phyloP scores from a whole-genome alignment of 306 rosid genomes.

The Astragalus membranaceus region DNA sequence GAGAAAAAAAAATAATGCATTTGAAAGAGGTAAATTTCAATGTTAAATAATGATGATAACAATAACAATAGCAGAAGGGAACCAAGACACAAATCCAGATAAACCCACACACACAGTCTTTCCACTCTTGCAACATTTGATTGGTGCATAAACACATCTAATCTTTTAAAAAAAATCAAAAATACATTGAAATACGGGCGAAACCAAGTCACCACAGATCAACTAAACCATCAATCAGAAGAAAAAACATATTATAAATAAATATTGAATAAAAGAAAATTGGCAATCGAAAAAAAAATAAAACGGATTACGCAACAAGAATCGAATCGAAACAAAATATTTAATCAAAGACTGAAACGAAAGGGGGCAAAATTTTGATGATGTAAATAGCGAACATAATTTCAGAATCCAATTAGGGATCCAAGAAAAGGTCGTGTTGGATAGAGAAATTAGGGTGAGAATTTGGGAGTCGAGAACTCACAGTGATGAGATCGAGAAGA shows the following conservation, averaged over 20 bases:
- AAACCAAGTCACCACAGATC: constrained; percentile 28
- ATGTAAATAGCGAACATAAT: not conserved
- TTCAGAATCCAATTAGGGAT: constrained; percentile 51
- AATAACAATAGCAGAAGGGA: not conserved
- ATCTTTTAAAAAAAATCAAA: not conserved
- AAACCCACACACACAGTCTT: not conserved
- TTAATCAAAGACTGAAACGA: not conserved
- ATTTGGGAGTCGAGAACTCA: constrained; percentile 36
- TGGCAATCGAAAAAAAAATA: constrained; percentile 18
- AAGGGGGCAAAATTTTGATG: not conserved
- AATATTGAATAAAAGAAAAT: not conserved
- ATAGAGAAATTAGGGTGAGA: constrained; percentile 34
- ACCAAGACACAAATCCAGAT: not conserved
- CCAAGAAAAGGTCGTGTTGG: constrained; percentile 18
- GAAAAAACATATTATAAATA: not conserved
- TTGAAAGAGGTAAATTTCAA: not conserved
- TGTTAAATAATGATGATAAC: not conserved
- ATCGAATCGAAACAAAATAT: constrained; percentile 11
- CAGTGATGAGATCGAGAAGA: constrained; percentile 43
- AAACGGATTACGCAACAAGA: constrained; percentile 17
- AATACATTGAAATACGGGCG: constrained; percentile 9
- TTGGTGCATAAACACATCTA: not conserved
- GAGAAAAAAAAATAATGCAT: not conserved
- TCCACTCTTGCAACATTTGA: constrained; percentile 5
- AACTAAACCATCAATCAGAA: constrained; percentile 22